These are phyloP conservation scores for Cylindrotheca fusiformis DNA, from an alignment of 108 stramenopile genomes.

Conservation along the genomic window DNA sequence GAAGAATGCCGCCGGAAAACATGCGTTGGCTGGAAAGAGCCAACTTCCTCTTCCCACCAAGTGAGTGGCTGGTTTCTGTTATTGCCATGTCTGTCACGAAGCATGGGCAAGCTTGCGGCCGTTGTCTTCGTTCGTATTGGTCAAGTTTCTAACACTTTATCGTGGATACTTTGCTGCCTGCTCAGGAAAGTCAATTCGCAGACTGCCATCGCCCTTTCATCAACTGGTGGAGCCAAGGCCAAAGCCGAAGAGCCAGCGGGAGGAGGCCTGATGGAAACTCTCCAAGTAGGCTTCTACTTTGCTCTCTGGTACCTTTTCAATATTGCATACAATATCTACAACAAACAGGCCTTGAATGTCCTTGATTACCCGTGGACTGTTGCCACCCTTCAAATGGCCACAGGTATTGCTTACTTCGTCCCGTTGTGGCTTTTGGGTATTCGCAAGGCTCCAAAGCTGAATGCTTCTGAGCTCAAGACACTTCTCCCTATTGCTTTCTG, in stretches of 20 bases:
- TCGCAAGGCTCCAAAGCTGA: constrained; percentile 92
- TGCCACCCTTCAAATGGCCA: constrained; percentile 94
- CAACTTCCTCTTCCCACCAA: constrained; percentile 18
- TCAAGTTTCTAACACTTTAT: not conserved
- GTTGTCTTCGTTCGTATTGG: not conserved
- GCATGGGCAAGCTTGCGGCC: no score
- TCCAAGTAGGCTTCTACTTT: constrained; percentile 89
- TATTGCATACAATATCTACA: constrained; percentile 99
- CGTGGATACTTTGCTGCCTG: constrained; percentile 1
- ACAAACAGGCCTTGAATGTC: constrained; percentile 94
- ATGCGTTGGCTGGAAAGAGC: constrained; percentile 16
- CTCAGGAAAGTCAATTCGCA: constrained; percentile 18
- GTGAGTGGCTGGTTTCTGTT: constrained; percentile 24
- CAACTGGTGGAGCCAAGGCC: constrained; percentile 55
- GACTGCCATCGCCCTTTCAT: constrained; percentile 34
- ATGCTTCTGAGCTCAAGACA: constrained; percentile 77
- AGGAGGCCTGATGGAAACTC: constrained; percentile 56
- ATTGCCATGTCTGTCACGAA: no score
- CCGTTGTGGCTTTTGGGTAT: constrained; percentile 85
- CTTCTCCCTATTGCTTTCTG: constrained; percentile 93
- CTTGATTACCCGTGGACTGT: constrained; percentile 94
- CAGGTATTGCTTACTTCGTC: constrained; percentile 88
- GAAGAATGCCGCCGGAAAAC: constrained; percentile 23
- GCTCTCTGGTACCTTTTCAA: constrained; percentile 98
- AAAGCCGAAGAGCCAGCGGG: constrained; percentile 40